Conservation (phyloP, 805 yeast species). For the Saccharomycopsis babjevae region DNA sequence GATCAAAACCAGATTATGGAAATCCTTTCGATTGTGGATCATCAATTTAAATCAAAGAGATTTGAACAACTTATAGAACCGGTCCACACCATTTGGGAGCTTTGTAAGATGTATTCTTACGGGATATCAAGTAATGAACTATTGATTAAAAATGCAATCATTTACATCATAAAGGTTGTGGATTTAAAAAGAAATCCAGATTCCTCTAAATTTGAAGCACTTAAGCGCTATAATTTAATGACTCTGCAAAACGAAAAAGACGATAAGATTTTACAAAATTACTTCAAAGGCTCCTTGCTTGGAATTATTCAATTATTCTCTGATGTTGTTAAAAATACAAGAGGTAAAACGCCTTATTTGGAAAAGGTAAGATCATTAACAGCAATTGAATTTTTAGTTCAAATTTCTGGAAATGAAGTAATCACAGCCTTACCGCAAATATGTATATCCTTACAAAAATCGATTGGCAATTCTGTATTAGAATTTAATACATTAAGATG, state of each 20-base stretch:
- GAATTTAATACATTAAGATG: constrained; percentile 55
- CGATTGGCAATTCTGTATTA: constrained; percentile 53
- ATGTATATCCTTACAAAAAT: constrained; percentile 74
- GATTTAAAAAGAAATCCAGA: not conserved
- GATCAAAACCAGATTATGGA: constrained; percentile 41
- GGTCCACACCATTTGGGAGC: constrained; percentile 29
- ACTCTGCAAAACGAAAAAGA: constrained; percentile 23
- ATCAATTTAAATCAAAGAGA: constrained; percentile 31
- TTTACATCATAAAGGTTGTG: constrained; percentile 27
- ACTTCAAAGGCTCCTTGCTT: constrained; percentile 49
- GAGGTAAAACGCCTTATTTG: constrained; percentile 60
- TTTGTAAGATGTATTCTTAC: constrained; percentile 34
- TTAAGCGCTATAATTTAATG: constrained; percentile 20
- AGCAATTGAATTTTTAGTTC: constrained; percentile 62
- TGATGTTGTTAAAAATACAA: constrained; percentile 63
- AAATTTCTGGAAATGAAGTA: constrained; percentile 41
- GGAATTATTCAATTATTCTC: constrained; percentile 75
- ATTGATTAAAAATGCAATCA: constrained; percentile 34
- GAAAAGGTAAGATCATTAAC: constrained; percentile 62
- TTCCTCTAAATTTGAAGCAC: constrained; percentile 10
- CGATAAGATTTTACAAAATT: constrained; percentile 28
- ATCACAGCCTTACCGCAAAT: constrained; percentile 74
- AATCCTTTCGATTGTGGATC: constrained; percentile 43
- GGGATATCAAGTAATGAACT: constrained; percentile 22
- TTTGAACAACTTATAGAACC: constrained; percentile 24